Evolutionary conservation across 768 basidiomycete species (phyloP), one percentile per base, ranked within the genome.

Genomic region (Trametes villosa): DNA sequence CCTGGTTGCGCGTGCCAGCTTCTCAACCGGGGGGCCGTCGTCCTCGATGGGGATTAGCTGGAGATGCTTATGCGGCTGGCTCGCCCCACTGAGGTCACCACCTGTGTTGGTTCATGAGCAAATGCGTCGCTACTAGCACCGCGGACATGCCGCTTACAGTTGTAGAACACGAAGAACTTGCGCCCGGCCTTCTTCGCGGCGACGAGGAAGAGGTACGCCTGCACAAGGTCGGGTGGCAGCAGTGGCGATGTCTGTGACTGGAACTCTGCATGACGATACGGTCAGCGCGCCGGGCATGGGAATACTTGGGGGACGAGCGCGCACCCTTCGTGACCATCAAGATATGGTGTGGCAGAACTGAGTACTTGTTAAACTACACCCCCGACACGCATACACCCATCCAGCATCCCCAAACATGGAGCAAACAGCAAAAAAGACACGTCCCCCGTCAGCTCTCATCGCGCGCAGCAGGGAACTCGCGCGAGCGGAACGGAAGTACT

Each of bases 11-110:
- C 79, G 79, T 5, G 91, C 87, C 53, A 94, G 78, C 56, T 73
- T 77, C 73, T 96, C 94, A 26, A 95, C 80, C 0, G 95, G 95
- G 15, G 91, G 89, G 1, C 86, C 89, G 34, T 82, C 81, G 40
- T 76, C 77, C 11, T 82, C 81, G 18, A 85, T 69, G 33, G 92
- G 88, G 33, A 96, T 74, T 63, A 96, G 88, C 72, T 96, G 94
- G n/a, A 96, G 65, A 70, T 97, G 95, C 68, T 96, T 94, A 75
- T 96, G 94, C 2, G 83, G 79, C 75, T 97, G 95, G 70, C 92
- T 94, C 12, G 95, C 94, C 27, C 94, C 94, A 58, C 91, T 92
- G 54, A 80, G 78, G 29, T 84, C 79, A 7, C 92, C 92, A 65
- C 91, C 91, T 92, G 46, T 12, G 9, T 22, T 11, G 13, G 3